These are phyloP conservation scores for Microdochium bolleyi DNA, from an alignment of 2,329 filamentous ascomycete genomes.

Conservation along the genomic window DNA sequence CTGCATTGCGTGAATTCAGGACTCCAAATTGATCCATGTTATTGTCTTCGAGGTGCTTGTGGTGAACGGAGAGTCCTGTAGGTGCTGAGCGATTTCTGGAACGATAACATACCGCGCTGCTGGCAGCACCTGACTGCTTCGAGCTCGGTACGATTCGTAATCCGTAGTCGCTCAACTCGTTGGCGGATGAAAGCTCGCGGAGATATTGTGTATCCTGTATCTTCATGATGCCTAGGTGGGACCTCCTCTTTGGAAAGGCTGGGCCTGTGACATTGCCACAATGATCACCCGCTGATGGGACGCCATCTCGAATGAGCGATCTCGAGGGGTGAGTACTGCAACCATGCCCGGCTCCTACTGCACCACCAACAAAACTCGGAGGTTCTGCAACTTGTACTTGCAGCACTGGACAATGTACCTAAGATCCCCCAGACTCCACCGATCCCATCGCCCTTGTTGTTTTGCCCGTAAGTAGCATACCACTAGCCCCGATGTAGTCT, in stretches of 20 bases:
- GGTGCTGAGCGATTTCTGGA: too few relatives aligned
- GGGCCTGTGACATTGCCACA: conserved; percentile 10
- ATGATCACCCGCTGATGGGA: conserved; percentile 8
- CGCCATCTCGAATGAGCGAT: conserved; percentile 3
- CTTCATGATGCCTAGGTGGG: conserved; percentile 4
- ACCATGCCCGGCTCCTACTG: conserved; percentile 5
- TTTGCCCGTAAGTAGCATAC: background rate
- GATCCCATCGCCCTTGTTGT: too few relatives aligned
- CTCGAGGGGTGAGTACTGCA: conserved; percentile 4
- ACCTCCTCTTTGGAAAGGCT: conserved; percentile 2
- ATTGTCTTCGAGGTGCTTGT: background rate
- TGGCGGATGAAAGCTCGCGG: conserved; percentile 7
- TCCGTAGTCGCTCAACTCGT: background rate
- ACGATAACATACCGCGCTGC: too few relatives aligned
- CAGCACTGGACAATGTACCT: too few relatives aligned
- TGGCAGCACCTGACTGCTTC: too few relatives aligned
- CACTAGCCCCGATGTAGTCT: background rate
- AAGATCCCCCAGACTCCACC: too few relatives aligned
- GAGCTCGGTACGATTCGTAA: too few relatives aligned
- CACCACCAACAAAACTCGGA: conserved; percentile 6
- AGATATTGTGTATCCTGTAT: conserved; percentile 1
- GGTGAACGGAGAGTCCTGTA: too few relatives aligned
- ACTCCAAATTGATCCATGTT: background rate
- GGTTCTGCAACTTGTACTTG: background rate
- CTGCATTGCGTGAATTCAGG: too few relatives aligned